A percentile compares a stretch with the other conserved stretches of the same genome.
Conservation (phyloP, 225 moss, liverwort and hornwort genomes). For the Marchantia paleacea region DNA sequence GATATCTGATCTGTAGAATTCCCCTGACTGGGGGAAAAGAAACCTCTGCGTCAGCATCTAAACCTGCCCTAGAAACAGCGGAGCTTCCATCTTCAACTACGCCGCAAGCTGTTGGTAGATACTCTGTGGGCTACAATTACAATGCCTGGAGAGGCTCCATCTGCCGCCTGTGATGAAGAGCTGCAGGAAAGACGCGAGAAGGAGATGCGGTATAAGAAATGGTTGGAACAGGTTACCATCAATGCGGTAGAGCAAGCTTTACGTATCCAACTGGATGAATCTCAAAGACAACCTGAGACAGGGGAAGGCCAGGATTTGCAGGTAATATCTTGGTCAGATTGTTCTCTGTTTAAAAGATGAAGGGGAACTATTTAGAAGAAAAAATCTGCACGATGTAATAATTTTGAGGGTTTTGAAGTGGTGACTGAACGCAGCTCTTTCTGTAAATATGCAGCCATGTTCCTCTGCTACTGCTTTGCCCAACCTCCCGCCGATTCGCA, state of each 20-base stretch:
- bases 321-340: constrained; percentile 8
- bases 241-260: constrained; percentile 36
- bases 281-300: constrained; percentile 23
- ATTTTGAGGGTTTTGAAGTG: not conserved
- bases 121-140: not conserved
- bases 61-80: not conserved
- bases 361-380: not conserved
- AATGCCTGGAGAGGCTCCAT: constrained; percentile 24
- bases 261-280: constrained; percentile 29
- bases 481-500: constrained; percentile 12
- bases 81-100: not conserved
- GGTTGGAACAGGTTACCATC: constrained; percentile 32
- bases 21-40: not conserved
- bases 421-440: not conserved
- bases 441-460: constrained; percentile 6
- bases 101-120: not conserved
- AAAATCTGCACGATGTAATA: not conserved
- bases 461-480: constrained; percentile 16
- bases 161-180: constrained; percentile 14
- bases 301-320: constrained; percentile 18
- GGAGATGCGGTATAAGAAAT: constrained; percentile 32
- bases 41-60: not conserved
- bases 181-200: constrained; percentile 20
- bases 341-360: not conserved
- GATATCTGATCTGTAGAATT: not conserved